These are phyloP conservation scores for Aspergillus sp. DNA, from an alignment of 2,329 filamentous ascomycete genomes.

Conservation along the genomic window DNA sequence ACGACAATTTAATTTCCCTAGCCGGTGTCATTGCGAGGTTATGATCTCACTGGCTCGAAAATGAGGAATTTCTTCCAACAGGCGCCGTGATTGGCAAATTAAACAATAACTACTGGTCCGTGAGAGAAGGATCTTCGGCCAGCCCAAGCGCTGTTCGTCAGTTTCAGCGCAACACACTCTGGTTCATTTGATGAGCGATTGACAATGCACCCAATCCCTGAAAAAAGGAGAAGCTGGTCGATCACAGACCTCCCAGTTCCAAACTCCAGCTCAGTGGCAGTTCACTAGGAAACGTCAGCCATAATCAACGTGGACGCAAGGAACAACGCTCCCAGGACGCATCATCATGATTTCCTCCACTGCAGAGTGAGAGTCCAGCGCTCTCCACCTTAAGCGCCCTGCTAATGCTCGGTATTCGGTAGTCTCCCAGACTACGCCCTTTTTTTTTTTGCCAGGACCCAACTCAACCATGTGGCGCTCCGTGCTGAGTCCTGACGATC, in stretches of 20 bases:
- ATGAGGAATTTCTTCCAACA: neutral
- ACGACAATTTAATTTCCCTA: neutral
- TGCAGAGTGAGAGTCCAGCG: neutral
- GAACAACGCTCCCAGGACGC: neutral
- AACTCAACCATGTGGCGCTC: constrained; percentile 5
- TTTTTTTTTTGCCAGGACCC: neutral
- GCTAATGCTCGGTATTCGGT: neutral
- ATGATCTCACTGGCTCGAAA: constrained; percentile 3
- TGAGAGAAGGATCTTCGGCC: constrained; percentile 2
- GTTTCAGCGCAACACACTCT: neutral
- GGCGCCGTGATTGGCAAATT: neutral
- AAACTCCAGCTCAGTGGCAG: neutral
- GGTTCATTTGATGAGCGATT: constrained; percentile 3
- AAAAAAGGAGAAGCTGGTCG: neutral
- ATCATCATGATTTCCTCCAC: neutral
- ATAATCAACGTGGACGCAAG: neutral
- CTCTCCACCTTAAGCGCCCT: neutral
- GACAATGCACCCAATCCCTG: neutral
- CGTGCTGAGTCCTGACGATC: neutral
- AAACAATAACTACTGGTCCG: neutral
- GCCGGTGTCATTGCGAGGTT: neutral
- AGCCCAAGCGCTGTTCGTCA: constrained; percentile 2
- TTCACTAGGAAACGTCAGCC: constrained; percentile 1
- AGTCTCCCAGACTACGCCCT: constrained; percentile 4
- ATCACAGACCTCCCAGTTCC: no score